Evolutionary conservation across 306 rosid species (phyloP).

Genomic region (Pyrus bretschneideri): DNA sequence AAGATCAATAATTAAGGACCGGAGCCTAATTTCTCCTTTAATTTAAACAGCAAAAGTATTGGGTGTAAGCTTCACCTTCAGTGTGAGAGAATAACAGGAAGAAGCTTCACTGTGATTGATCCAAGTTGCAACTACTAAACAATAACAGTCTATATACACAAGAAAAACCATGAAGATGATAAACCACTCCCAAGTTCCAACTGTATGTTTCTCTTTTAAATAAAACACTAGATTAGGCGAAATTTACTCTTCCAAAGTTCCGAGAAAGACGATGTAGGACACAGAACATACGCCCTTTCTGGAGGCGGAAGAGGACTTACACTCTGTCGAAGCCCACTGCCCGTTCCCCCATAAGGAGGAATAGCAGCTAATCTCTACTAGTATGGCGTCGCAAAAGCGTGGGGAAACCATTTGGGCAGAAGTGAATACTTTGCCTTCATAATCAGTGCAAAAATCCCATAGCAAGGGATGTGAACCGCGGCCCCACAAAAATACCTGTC

Average conservation of each 20-base stretch:
- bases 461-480: constrained; percentile 63
- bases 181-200: not conserved
- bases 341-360: not conserved
- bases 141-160: not conserved
- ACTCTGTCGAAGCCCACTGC: too few species aligned
- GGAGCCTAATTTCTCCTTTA: not conserved
- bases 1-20: too few species aligned
- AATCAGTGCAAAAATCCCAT: constrained; percentile 53
- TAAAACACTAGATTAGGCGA: not conserved
- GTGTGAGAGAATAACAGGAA: not conserved
- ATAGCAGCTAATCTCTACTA: constrained; percentile 13
- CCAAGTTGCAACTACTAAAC: not conserved
- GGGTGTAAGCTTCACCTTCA: not conserved
- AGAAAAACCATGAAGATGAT: not conserved
- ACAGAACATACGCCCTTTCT: too few species aligned
- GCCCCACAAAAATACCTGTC: constrained; percentile 70
- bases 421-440: constrained; percentile 46
- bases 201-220: not conserved
- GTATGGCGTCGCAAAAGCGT: constrained; percentile 26
- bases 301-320: too few species aligned
- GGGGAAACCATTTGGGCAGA: constrained; percentile 53
- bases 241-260: not conserved
- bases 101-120: not conserved
- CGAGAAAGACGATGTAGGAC: too few species aligned
- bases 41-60: not conserved